These are phyloP conservation scores for Deinandra increscens DNA, from an alignment of 129 eudicot genomes.

Conservation along the genomic window DNA sequence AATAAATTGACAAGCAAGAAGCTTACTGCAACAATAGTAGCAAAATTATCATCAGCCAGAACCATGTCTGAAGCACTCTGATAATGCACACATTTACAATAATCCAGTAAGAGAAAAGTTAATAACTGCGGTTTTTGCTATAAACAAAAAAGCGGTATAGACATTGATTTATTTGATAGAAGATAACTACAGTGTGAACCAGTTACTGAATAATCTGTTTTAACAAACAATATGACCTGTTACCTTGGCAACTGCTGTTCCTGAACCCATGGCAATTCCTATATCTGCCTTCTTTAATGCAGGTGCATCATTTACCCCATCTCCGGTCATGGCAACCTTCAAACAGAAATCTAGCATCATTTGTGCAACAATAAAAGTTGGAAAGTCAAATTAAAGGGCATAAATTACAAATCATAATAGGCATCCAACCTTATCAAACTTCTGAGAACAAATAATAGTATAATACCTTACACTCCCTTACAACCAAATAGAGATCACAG, in stretches of 20 bases:
- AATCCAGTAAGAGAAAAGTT: constrained; percentile 17
- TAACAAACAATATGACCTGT: not conserved
- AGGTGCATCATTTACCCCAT: constrained; percentile 99
- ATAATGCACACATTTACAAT: constrained; percentile 19
- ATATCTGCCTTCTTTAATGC: constrained; percentile 98
- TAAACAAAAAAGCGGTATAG: not conserved
- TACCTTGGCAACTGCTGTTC: constrained; percentile 99
- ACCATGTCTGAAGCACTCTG: constrained; percentile 99
- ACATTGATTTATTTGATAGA: constrained; percentile 4
- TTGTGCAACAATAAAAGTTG: not conserved
- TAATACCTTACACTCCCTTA: not conserved
- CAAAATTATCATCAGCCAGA: constrained; percentile 99
- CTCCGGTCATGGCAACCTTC: constrained; percentile 99
- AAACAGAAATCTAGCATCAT: constrained; percentile 9
- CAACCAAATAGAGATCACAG: not conserved
- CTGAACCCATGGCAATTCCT: constrained; percentile 99
- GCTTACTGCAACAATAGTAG: constrained; percentile 95
- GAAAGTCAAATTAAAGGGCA: too few relatives aligned
- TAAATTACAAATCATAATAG: not conserved
- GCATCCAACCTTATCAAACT: not conserved
- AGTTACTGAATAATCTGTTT: constrained; percentile 6
- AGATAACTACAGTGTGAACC: not conserved
- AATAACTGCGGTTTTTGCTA: not conserved
- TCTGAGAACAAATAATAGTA: not conserved
- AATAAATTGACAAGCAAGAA: constrained; percentile 18